These are phyloP conservation scores for Leccinellum luteum DNA, from an alignment of 768 basidiomycete species.

Conservation along the genomic window DNA sequence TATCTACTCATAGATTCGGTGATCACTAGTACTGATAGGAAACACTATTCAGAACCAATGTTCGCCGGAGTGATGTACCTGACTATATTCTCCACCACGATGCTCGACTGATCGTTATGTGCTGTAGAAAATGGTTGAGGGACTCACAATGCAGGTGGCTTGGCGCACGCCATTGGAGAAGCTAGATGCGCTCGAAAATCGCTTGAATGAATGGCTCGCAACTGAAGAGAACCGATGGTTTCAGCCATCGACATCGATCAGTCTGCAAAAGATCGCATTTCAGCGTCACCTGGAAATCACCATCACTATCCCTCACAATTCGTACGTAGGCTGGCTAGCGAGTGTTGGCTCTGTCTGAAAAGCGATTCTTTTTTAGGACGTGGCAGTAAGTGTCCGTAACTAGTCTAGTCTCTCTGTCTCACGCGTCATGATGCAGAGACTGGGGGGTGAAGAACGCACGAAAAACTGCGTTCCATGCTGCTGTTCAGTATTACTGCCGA, in stretches of 20 bases:
- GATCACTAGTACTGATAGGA: background rate
- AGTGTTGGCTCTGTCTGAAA: conserved; percentile 2
- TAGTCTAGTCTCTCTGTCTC: background rate
- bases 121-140: conserved; percentile 63
- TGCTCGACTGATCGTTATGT: conserved; percentile 10
- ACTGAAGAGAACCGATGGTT: conserved; percentile 83
- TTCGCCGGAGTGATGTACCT: conserved; percentile 65
- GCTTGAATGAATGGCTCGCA: conserved; percentile 70
- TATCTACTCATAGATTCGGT: conserved; percentile 2
- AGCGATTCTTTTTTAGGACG: conserved; percentile 21
- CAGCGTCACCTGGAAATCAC: conserved; percentile 69
- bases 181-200: conserved; percentile 64
- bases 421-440: conserved; percentile 33
- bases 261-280: conserved; percentile 59
- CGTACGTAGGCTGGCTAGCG: conserved; percentile 30
- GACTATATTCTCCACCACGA: background rate
- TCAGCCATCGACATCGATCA: conserved; percentile 62
- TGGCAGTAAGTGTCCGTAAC: conserved; percentile 31
- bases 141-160: conserved; percentile 64
- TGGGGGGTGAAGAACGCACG: conserved; percentile 63
- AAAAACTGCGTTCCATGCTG: conserved; percentile 77
- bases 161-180: conserved; percentile 75
- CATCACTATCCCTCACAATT: conserved; percentile 58
- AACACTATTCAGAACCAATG: conserved; percentile 51
- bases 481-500: conserved; percentile 67